Base-by-base conservation (phyloP, 768 basidiomycete genomes). In the Clitopilus passeckerianus region DNA sequence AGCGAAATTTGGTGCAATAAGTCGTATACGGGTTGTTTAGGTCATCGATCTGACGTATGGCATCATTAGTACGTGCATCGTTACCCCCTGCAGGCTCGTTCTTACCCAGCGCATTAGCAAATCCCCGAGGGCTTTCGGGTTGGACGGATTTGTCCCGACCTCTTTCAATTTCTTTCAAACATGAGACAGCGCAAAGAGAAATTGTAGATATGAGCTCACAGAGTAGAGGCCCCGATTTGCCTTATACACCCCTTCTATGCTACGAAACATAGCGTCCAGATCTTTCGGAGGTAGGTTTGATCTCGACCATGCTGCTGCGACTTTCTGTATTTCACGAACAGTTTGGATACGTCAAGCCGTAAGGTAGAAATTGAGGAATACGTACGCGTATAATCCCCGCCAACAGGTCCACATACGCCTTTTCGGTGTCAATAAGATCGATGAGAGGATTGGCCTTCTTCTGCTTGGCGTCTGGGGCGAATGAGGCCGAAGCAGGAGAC, bases 241-340 rank as follows among this genome's bases (percentile, higher is more conserved):
- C 72, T 93, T 91, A 78, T 95, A 99, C 18, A 98, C 86, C 22
- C 82, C 83, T 73, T 99, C 97, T 56, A 98, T 86, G 64, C 89
- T 87, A 63, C 97, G 81, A 74, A 99, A 99, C 91, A 98, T 96
- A 56, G 81, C 74, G 72, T 99, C 97, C 30, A 99, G 81, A 64
- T 92, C 89, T 7, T 84, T 84, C 15, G 97, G 97, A 16, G 97
- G 97, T 37, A 99, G 87, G 71, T 98, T 98, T 41, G 87, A 84
- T 43, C 94, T 80, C 9, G 95, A 97, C 97, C 97, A 99, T 54
- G 97, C 97, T n/a, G 89, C 88, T 9, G 97, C 97, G 5, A 97
- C 91, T 85, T 91, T 93, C 95, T 98, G 69, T 22, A 64, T 43
- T 41, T 53, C 22, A 63, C 30, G 54, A 59, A 58, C 14, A 53